Evolutionary conservation across 495 filamentous ascomycete species (phyloP), one percentile per base, ranked within the genome.

Genomic region (Aspergillus olivimuriae): DNA sequence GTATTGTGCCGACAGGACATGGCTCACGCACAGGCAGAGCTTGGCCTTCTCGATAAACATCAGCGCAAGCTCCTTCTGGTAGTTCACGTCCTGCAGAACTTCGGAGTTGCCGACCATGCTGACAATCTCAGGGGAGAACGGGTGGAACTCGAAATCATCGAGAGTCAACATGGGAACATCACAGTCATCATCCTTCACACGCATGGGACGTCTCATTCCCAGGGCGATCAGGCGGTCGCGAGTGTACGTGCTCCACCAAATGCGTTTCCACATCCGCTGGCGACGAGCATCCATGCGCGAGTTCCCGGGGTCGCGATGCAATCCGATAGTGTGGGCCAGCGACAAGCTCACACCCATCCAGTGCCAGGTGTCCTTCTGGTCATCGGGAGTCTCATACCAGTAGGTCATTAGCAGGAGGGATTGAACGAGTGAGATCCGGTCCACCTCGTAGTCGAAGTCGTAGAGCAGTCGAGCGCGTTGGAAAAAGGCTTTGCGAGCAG

Each of bases 191-290:
- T 84, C 81, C 72, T 94, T 92, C 62, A 95, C 87, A 32, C 88
- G 73, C 47, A 87, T 90, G 8, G 88, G 89, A 46, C 89, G 77
- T 39, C 89, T 77, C 88, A 94, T 94, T 26, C 89, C 89, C 15
- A 95, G 61, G 4, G 89, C 89, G 45, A 95, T 84, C 24, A 94
- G 64, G 32, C 87, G 84, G 63, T 95, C 89, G 32, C 88, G 80
- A 74, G 91, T 92, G 53, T 90, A 92, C 43, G 84, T 89, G 36
- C 85, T 89, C 89, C 89, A 95, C 89, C 89, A 95, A 43, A 95
- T 87, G 23, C 87, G 72, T 62, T 89, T 94, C 86, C 87, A 91
- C 49, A 94, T 68, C 47, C 77, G 81, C 53, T 86, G 82, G 58
- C 80, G 78, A 41, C 77, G 73, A 15, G 72, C 53, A 20, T 82